A percentile compares a stretch with the other conserved stretches of the same genome.
These are phyloP conservation scores for Moesziomyces parantarcticus DNA, from an alignment of 1,284 basidiomycete species.

Conservation along the genomic window DNA sequence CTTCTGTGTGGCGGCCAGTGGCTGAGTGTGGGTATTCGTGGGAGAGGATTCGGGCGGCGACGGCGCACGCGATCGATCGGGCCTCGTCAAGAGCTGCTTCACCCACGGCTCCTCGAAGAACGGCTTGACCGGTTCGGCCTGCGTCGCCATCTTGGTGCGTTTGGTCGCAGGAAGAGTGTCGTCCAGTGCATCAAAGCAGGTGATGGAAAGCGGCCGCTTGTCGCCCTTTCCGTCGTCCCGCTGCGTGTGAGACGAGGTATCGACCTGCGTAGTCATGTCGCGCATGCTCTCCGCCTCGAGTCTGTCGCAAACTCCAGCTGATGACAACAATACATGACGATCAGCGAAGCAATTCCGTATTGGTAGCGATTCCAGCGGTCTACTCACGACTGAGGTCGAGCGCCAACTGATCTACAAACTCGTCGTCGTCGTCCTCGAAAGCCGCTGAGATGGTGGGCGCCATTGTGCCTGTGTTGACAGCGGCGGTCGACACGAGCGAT, in stretches of 20 bases:
- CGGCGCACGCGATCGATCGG: background rate
- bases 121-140: conserved; percentile 2
- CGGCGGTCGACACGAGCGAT: conserved; percentile 10
- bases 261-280: background rate
- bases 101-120: conserved; percentile 16
- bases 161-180: background rate
- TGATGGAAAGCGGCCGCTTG: no score
- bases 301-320: conserved; percentile 21
- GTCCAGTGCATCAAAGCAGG: no score
- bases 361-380: background rate
- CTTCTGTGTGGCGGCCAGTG: no score
- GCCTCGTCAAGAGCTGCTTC: background rate
- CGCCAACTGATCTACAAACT: conserved; percentile 12
- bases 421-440: conserved; percentile 24
- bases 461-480: background rate
- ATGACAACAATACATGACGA: background rate
- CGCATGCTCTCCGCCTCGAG: conserved; percentile 26
- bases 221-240: no score
- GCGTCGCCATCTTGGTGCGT: background rate
- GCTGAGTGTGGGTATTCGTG: background rate
- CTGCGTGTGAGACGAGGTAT: background rate
- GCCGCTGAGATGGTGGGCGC: background rate
- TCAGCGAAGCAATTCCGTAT: background rate
- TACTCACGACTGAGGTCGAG: conserved; percentile 13
- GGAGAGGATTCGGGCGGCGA: conserved; percentile 6